phyloP scores from a whole-genome alignment of 331 rosid species.

The Saraca asoca region DNA sequence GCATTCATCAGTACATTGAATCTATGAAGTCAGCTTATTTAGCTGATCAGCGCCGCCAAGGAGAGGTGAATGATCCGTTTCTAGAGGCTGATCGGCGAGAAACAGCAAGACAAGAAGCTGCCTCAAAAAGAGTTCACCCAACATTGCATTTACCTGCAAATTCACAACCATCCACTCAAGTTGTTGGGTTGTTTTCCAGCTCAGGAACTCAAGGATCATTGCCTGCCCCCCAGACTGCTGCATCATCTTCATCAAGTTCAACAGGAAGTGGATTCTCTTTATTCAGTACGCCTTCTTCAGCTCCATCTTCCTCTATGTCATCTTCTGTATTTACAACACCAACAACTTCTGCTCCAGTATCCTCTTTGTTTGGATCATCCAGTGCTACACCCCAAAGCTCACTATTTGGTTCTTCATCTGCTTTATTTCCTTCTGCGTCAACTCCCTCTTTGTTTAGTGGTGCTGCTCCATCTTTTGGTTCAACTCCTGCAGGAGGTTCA shows the following conservation, averaged over 20 bases:
- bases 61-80: conserved; percentile 89
- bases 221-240: conserved; percentile 52
- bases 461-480: conserved; percentile 54
- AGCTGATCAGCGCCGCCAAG: conserved; percentile 78
- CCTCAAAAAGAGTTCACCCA: conserved; percentile 93
- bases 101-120: conserved; percentile 94
- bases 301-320: conserved; percentile 59
- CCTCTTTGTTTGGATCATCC: conserved; percentile 65
- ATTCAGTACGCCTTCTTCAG: conserved; percentile 68
- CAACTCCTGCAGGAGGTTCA: conserved; percentile 59
- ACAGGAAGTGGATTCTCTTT: conserved; percentile 79
- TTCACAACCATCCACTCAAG: conserved; percentile 85
- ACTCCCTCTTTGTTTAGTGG: conserved; percentile 67
- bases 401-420: conserved; percentile 59
- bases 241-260: conserved; percentile 56
- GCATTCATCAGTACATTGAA: conserved; percentile 87
- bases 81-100: conserved; percentile 97
- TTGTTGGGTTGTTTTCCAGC: conserved; percentile 74
- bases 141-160: conserved; percentile 78
- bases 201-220: conserved; percentile 63
- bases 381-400: conserved; percentile 64
- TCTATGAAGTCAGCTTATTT: conserved; percentile 91
- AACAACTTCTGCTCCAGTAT: conserved; percentile 58
- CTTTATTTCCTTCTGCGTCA: conserved; percentile 56
- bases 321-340: conserved; percentile 81